Percentiles rank a stretch among this genome's conserved stretches.
Conservation (phyloP, 768 basidiomycete genomes). For the Lactarius trivialis region DNA sequence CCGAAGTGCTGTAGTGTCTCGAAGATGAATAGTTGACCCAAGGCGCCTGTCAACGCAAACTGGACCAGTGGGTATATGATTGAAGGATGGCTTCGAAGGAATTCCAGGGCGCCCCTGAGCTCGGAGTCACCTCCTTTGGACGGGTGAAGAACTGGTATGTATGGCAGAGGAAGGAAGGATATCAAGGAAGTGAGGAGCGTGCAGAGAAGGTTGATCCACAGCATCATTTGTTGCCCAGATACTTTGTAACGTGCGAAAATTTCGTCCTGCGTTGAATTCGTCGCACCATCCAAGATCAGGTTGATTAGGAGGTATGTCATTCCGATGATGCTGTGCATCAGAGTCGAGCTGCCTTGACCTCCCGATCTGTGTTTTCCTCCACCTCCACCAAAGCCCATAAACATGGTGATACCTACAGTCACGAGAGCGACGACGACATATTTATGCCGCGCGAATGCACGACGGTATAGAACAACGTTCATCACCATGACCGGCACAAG, state of each 20-base stretch:
- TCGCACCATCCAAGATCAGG: slow-evolving; percentile 84
- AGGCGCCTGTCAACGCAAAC: slow-evolving; percentile 84
- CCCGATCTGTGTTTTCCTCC: slow-evolving; percentile 32
- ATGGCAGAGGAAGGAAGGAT: slow-evolving; percentile 65
- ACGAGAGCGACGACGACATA: slow-evolving; percentile 94
- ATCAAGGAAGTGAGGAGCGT: slow-evolving; percentile 66
- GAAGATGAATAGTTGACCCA: slow-evolving; percentile 97
- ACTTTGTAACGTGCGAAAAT: slow-evolving; percentile 75
- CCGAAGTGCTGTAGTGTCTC: slow-evolving; percentile 92
- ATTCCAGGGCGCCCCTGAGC: slow-evolving; percentile 59
- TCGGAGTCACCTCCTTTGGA: slow-evolving; percentile 53
- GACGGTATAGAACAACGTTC: slow-evolving; percentile 92
- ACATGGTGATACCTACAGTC: slow-evolving; percentile 83
- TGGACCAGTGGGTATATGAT: slow-evolving; percentile 67
- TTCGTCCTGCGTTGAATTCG: slow-evolving; percentile 96
- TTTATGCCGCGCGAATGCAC: slow-evolving; percentile 88
- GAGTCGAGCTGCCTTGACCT: slow-evolving; percentile 32
- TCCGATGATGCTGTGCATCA: slow-evolving; percentile 62
- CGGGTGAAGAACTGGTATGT: slow-evolving; percentile 79
- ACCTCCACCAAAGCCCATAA: slow-evolving; percentile 83
- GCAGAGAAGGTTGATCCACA: slow-evolving; percentile 90
- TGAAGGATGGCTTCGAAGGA: slow-evolving; percentile 71
- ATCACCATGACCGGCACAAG: slow-evolving; percentile 98
- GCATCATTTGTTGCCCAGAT: slow-evolving; percentile 98
- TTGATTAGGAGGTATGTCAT: slow-evolving; percentile 75